Conservation (phyloP, 2,329 filamentous ascomycete genomes). For the Ophiostoma pallidulum region DNA sequence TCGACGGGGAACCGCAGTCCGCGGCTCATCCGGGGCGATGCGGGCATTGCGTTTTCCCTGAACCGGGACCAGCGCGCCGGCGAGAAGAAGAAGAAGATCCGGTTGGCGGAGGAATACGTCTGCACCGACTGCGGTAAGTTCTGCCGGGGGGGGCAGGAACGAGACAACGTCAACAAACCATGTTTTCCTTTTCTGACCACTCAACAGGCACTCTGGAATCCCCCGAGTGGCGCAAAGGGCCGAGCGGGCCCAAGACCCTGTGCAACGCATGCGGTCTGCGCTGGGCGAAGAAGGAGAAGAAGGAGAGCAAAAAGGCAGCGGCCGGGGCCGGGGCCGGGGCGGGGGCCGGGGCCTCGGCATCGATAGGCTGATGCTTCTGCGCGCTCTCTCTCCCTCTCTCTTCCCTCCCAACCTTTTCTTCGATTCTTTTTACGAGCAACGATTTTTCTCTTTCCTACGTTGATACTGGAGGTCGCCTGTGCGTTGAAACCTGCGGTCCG, state of each 20-base stretch:
- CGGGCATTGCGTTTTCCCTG: slow-evolving; percentile 71
- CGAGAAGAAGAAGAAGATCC: slow-evolving; percentile 83
- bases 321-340: slow-evolving; percentile 6
- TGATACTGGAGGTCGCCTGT: too few species aligned
- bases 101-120: slow-evolving; percentile 78
- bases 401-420: neutral
- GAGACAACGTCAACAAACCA: too few species aligned
- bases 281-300: slow-evolving; percentile 78
- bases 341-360: neutral
- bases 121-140: slow-evolving; percentile 94
- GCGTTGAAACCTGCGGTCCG: too few species aligned
- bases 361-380: neutral
- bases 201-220: slow-evolving; percentile 82
- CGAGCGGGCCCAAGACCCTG: slow-evolving; percentile 83
- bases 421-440: neutral
- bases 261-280: slow-evolving; percentile 86
- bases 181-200: too few species aligned
- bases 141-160: too few species aligned
- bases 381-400: neutral
- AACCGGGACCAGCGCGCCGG: slow-evolving; percentile 64
- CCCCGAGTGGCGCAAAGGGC: slow-evolving; percentile 92
- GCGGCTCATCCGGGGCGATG: slow-evolving; percentile 73
- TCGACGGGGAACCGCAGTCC: slow-evolving; percentile 78
- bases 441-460: too few species aligned
- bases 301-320: slow-evolving; percentile 30